phyloP scores from a whole-genome alignment of 441 rosid genomes.

The Syzygium syzygioides region DNA sequence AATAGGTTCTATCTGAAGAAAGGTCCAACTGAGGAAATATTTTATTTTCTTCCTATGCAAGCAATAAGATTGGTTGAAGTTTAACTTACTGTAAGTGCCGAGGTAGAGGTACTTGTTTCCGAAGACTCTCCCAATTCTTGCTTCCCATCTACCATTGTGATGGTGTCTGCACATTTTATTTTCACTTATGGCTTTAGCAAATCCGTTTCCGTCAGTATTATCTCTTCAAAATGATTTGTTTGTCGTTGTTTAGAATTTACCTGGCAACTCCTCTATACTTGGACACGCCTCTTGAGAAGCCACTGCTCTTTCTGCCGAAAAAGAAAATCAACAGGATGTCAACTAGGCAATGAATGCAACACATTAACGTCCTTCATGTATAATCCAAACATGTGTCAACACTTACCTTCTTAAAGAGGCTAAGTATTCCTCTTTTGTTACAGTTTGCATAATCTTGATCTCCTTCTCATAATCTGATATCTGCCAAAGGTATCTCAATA shows the following conservation, averaged over 20 bases:
- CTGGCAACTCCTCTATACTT: constrained; percentile 20
- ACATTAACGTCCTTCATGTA: not conserved
- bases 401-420: constrained; percentile 16
- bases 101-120: constrained; percentile 17
- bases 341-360: not conserved
- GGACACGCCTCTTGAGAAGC: constrained; percentile 16
- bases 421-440: constrained; percentile 17
- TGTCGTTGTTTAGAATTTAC: not conserved
- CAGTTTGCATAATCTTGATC: constrained; percentile 9
- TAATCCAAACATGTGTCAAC: not conserved
- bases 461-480: constrained; percentile 12
- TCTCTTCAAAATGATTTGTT: not conserved
- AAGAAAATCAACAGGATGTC: not conserved
- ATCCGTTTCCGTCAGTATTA: not conserved
- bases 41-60: not conserved
- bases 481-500: not conserved
- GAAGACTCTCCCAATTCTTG: constrained; percentile 17
- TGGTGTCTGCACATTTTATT: constrained; percentile 10
- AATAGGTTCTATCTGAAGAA: not conserved
- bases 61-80: not conserved
- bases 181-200: not conserved
- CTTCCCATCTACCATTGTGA: constrained; percentile 17
- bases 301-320: constrained; percentile 9
- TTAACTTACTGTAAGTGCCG: constrained; percentile 11
- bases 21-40: not conserved